Evolutionary conservation across 805 yeast genomes (phyloP).

Genomic region (Pichia ethanolica): DNA sequence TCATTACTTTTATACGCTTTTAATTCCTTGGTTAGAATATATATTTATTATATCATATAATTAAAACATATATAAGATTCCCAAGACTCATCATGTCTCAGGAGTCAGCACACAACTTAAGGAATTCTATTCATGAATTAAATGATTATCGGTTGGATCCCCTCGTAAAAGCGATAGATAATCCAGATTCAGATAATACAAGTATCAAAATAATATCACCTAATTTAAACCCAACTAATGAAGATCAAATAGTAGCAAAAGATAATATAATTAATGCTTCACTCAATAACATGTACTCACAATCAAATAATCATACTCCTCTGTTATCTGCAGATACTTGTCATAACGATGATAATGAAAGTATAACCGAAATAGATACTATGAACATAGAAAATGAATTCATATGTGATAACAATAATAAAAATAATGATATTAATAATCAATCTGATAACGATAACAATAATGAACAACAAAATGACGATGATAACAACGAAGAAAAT

Average conservation of each 20-base stretch:
- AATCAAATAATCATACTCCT: conserved; percentile 5
- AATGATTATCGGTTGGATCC: background rate
- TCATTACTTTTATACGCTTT: background rate
- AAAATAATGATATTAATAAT: background rate
- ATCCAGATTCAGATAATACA: background rate
- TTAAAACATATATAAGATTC: background rate
- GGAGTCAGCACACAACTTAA: background rate
- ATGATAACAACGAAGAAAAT: no score
- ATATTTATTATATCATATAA: no score
- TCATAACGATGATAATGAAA: background rate
- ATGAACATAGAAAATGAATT: background rate
- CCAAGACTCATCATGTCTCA: background rate
- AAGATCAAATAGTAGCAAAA: background rate
- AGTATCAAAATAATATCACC: background rate
- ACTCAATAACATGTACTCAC: background rate
- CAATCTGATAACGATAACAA: background rate
- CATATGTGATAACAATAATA: background rate
- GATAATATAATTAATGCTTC: background rate
- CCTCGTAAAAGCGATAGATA: background rate
- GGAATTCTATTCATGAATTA: background rate
- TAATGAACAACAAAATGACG: background rate
- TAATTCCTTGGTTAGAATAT: background rate
- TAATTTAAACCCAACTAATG: background rate
- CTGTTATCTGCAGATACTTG: conserved; percentile 1
- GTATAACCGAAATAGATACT: background rate